These are phyloP conservation scores for Arthrobotrys musiformis DNA, from an alignment of 2,329 filamentous ascomycete species.

Conservation along the genomic window DNA sequence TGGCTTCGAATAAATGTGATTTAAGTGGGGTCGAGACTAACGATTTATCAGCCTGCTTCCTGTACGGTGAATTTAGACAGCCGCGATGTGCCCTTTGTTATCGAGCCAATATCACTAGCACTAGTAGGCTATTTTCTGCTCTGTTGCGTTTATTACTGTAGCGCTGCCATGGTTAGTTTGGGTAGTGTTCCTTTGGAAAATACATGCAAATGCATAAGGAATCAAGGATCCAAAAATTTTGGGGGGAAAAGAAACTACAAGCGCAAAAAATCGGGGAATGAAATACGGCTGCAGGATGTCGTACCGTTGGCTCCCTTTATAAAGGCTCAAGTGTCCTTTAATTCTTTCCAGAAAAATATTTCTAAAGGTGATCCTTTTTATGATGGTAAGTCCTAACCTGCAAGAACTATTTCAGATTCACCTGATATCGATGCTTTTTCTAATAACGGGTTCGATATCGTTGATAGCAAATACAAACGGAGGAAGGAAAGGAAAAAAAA, in stretches of 20 bases:
- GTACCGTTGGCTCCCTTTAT: neutral
- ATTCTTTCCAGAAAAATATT: neutral
- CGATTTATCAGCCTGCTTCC: too few relatives aligned
- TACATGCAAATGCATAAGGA: neutral
- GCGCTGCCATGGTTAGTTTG: neutral
- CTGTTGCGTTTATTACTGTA: neutral
- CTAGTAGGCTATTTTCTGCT: neutral
- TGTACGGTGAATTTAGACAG: constrained; percentile 13
- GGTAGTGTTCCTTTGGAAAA: neutral
- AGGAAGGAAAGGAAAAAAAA: neutral
- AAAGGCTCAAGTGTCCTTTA: neutral
- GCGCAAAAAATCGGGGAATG: neutral
- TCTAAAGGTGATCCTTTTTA: neutral
- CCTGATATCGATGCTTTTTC: neutral
- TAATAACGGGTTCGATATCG: neutral
- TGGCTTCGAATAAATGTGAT: too few relatives aligned
- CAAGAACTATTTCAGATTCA: neutral
- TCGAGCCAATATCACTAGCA: neutral
- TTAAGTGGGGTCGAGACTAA: too few relatives aligned
- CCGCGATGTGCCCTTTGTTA: neutral
- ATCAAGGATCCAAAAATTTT: neutral
- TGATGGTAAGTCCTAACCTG: neutral
- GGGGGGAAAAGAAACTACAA: too few relatives aligned
- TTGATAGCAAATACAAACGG: neutral
- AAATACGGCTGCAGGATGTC: too few relatives aligned